A percentile compares a stretch with the other conserved stretches of the same genome.
phyloP scores from a whole-genome alignment of 177 flowering plant genomes.

The Telopea speciosissima region DNA sequence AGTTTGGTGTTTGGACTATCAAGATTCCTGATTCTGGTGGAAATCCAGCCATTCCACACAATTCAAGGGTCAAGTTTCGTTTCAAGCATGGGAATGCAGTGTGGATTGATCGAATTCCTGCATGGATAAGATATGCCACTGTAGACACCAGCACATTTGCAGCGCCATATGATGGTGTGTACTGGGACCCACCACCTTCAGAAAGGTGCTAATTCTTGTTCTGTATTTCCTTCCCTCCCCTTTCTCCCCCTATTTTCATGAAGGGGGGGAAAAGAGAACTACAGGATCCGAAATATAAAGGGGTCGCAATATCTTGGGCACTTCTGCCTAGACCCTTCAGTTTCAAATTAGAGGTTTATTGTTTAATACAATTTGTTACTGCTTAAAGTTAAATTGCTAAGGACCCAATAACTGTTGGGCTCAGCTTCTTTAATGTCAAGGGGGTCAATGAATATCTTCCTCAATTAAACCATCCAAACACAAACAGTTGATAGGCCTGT shows the following conservation, averaged over 20 bases:
- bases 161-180: conserved; percentile 91
- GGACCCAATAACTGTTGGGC: no score
- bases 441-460: no score
- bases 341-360: not conserved
- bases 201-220: conserved; percentile 53
- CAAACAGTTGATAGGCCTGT: not conserved
- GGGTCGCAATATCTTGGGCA: not conserved
- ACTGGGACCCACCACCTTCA: conserved; percentile 87
- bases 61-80: conserved; percentile 79
- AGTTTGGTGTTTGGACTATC: conserved; percentile 91
- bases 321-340: not conserved
- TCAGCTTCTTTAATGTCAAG: no score
- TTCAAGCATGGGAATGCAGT: conserved; percentile 76
- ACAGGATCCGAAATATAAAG: not conserved
- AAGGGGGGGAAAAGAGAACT: not conserved
- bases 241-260: not conserved
- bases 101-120: conserved; percentile 95
- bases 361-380: not conserved
- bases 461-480: no score
- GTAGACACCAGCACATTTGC: conserved; percentile 72
- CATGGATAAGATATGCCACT: conserved; percentile 91
- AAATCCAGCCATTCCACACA: conserved; percentile 72
- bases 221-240: not conserved
- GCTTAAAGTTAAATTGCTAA: no score
- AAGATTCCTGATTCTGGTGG: conserved; percentile 65